Evolutionary conservation across 305 asterid species (phyloP), one percentile per base, ranked within the genome.

Genomic region (Fraxinus sp.): DNA sequence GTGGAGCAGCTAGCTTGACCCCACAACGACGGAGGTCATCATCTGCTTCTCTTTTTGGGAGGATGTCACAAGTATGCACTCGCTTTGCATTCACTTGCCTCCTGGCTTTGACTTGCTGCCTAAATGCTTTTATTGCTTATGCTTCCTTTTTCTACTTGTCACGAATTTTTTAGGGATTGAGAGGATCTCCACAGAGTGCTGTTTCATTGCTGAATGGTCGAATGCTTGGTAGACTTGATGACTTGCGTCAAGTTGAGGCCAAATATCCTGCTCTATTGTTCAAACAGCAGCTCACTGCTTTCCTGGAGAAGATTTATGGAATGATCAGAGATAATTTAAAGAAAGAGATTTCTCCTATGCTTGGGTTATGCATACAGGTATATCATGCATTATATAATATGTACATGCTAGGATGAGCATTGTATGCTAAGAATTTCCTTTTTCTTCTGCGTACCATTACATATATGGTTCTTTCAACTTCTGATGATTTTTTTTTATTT

Each of bases 271-370:
- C 99, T 79, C 89, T 97, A 89, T 86, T 97, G 90, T 97, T 97
- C 94, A 95, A 97, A 89, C 99, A 95, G 89, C 99, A 97, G 93
- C 98, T 97, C 79, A 95, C 99, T 86, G 99, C 99, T 88, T 97
- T 91, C 91, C 95, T 97, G 86, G 98, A 97, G 93, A 97, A 97
- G 92, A 95, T 97, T 83, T 97, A 97, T 88, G 99, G 98, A 79
- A 87, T 95, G 94, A 93, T 95, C 80, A 91, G 98, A 82, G 99
- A 97, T 87, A 97, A 92, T 87, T 87, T 97, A 81, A 97, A 95
- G 93, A 97, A 95, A 88, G 98, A 93, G 85, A 92, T 97, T 84
- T 97, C 98, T 81, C 98, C 98, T 49, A 80, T 93, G 89, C 98
- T 97, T 86, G 99, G 98, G 80, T 87, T 91, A 87, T 97, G 99